Conservation (phyloP, 441 rosid genomes). For the Pelargonium citronellum region DNA sequence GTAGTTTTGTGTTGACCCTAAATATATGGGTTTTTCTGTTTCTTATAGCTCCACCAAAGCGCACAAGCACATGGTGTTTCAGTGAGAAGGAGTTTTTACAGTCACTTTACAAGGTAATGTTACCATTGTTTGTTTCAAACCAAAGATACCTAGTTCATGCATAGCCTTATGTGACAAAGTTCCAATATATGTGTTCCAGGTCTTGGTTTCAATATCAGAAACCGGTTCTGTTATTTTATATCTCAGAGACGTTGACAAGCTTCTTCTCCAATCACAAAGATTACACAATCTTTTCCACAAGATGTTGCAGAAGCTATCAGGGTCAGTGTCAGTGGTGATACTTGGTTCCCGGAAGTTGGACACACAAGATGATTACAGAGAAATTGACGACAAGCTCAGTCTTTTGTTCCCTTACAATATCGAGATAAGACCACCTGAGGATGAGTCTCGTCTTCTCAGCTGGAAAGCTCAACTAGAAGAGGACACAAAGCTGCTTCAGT, state of each 20-base stretch:
- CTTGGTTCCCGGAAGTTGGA: background rate
- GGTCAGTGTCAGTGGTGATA: background rate
- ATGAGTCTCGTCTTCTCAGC: background rate
- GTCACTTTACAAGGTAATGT: background rate
- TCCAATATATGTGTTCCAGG: background rate
- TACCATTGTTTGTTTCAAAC: background rate
- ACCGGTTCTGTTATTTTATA: background rate
- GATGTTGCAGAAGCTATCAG: background rate
- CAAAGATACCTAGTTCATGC: background rate
- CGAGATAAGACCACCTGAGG: background rate
- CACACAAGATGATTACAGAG: background rate
- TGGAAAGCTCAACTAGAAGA: constrained; percentile 1
- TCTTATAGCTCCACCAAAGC: background rate
- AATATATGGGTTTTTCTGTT: background rate
- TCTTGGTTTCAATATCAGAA: background rate
- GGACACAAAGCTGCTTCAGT: background rate
- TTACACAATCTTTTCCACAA: background rate
- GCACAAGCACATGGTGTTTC: constrained; percentile 1
- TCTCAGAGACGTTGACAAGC: background rate
- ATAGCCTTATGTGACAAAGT: too few relatives aligned
- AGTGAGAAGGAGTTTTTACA: constrained; percentile 2
- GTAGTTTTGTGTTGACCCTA: background rate
- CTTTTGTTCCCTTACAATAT: constrained; percentile 1
- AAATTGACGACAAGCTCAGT: background rate
- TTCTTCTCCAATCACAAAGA: background rate